phyloP scores from a whole-genome alignment of 2,329 filamentous ascomycete species.

The Magnaporthiopsis poae region DNA sequence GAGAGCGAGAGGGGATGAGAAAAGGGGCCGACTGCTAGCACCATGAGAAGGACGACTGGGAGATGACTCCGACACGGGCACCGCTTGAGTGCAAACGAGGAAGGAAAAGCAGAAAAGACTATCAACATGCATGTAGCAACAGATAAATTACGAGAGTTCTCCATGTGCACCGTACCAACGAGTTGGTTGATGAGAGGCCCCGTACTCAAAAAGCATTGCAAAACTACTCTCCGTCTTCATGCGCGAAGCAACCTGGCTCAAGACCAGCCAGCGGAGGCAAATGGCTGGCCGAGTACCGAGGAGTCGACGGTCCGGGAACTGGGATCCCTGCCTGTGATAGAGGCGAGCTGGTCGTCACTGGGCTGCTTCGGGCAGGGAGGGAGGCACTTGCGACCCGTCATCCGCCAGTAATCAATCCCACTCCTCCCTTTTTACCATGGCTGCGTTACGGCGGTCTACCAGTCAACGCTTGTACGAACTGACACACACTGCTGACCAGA shows the following conservation, averaged over 20 bases:
- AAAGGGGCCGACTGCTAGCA: not conserved
- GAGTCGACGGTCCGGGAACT: slow-evolving; percentile 4
- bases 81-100: too few relatives aligned
- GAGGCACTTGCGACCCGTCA: not conserved
- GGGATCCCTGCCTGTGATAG: not conserved
- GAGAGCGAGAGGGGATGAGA: not conserved
- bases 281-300: slow-evolving; percentile 22
- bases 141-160: slow-evolving; percentile 30
- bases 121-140: slow-evolving; percentile 23
- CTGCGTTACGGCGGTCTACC: not conserved
- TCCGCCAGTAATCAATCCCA: not conserved
- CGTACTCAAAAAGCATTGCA: slow-evolving; percentile 33
- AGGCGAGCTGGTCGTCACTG: not conserved
- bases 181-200: slow-evolving; percentile 16
- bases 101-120: too few relatives aligned
- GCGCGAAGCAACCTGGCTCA: slow-evolving; percentile 23
- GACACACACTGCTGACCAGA: not conserved
- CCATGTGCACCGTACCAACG: slow-evolving; percentile 21
- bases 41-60: not conserved
- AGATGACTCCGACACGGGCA: too few relatives aligned
- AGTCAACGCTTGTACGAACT: not conserved
- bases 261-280: slow-evolving; percentile 24
- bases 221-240: slow-evolving; percentile 26
- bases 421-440: not conserved
- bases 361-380: not conserved